Conservation (phyloP, 2,329 filamentous ascomycete genomes). For the Cladosporium sp. region DNA sequence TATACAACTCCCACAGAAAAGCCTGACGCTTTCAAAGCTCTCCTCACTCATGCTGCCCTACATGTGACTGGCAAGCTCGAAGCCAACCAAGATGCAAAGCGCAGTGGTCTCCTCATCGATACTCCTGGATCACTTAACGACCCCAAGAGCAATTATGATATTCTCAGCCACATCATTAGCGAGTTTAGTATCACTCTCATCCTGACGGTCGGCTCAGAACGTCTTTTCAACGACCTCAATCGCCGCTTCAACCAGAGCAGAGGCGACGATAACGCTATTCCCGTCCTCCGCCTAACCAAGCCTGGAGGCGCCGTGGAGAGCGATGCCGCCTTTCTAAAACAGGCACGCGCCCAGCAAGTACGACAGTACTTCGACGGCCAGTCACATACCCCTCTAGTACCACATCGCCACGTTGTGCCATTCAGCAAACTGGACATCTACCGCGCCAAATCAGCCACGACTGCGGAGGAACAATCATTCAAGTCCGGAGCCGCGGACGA, state of each 20-base stretch:
- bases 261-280: slow-evolving; percentile 59
- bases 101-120: slow-evolving; percentile 80
- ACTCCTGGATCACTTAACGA: slow-evolving; percentile 66
- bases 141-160: slow-evolving; percentile 64
- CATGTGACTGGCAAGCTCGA: slow-evolving; percentile 72
- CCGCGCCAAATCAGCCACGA: slow-evolving; percentile 24
- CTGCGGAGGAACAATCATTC: slow-evolving; percentile 26
- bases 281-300: slow-evolving; percentile 73
- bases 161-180: slow-evolving; percentile 74
- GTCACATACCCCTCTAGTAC: slow-evolving; percentile 65
- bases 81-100: slow-evolving; percentile 67
- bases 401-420: slow-evolving; percentile 79
- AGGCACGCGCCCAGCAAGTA: slow-evolving; percentile 69
- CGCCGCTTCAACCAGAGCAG: slow-evolving; percentile 57
- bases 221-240: slow-evolving; percentile 69
- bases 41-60: slow-evolving; percentile 72
- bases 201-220: slow-evolving; percentile 74
- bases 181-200: slow-evolving; percentile 69
- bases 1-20: slow-evolving; percentile 69
- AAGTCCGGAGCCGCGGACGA: slow-evolving; percentile 36
- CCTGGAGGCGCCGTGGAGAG: slow-evolving; percentile 80
- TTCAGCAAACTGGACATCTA: slow-evolving; percentile 71
- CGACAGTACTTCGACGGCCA: slow-evolving; percentile 95
- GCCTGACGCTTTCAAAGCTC: slow-evolving; percentile 62
- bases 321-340: slow-evolving; percentile 69